Percentiles rank a stretch among this genome's conserved stretches.
These are phyloP conservation scores for Globisporangium cystogenes DNA, from an alignment of 352 stramenopile species.

Conservation along the genomic window DNA sequence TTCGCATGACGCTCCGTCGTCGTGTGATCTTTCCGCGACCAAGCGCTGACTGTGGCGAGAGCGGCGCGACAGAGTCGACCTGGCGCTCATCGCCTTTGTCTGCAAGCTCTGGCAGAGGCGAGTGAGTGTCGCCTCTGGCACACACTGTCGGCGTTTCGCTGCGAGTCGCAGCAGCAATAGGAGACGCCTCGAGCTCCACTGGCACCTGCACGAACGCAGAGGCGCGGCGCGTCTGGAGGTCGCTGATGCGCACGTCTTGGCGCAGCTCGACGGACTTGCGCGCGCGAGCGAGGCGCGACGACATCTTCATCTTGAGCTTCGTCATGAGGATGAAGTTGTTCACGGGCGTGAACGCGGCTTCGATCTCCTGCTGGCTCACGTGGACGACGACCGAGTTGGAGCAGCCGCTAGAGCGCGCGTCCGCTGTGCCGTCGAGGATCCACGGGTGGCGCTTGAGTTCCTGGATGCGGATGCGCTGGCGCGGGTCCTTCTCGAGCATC, in stretches of 20 bases:
- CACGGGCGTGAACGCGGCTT: constrained; percentile 66
- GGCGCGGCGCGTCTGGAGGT: too few species aligned
- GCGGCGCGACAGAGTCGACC: background rate
- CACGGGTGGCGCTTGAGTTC: constrained; percentile 53
- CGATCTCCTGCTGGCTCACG: constrained; percentile 61
- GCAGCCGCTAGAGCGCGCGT: background rate
- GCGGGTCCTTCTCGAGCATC: constrained; percentile 59
- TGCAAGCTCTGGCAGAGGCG: background rate
- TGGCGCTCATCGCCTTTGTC: background rate
- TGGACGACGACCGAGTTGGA: constrained; percentile 16
- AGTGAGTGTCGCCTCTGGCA: background rate
- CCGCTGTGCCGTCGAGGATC: constrained; percentile 15
- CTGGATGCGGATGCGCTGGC: constrained; percentile 39
- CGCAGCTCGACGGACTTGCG: constrained; percentile 22
- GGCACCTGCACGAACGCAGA: too few species aligned
- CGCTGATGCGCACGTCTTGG: background rate
- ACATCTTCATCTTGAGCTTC: constrained; percentile 75
- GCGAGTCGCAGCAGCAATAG: too few species aligned
- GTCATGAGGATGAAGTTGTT: constrained; percentile 83
- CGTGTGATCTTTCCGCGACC: background rate
- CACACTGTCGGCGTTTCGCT: background rate
- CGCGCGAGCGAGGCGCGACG: constrained; percentile 31
- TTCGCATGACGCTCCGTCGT: background rate
- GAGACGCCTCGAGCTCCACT: too few species aligned
- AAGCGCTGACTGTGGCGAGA: background rate